Conservation (phyloP, 2,329 filamentous ascomycete species). For the Blastomyces gilchristii region DNA sequence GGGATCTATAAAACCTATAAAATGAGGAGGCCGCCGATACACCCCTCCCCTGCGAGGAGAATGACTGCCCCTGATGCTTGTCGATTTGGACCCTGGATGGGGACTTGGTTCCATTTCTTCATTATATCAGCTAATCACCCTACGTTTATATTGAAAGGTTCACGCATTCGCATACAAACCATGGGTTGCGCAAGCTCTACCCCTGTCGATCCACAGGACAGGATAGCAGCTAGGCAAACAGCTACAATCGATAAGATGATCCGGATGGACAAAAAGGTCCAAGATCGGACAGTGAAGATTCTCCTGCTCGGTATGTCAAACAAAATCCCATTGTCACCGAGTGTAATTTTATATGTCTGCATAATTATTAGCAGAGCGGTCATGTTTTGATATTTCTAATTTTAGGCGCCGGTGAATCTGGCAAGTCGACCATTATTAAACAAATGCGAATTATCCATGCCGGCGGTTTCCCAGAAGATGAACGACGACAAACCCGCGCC, state of each 20-base stretch:
- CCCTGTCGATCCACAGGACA: conserved; percentile 30
- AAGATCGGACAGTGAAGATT: conserved; percentile 85
- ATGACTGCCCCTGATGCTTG: background rate
- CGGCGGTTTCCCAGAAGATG: conserved; percentile 77
- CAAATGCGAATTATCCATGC: conserved; percentile 98
- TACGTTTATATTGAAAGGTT: background rate
- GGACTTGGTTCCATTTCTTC: background rate
- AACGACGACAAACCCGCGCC: conserved; percentile 86
- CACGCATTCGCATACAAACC: conserved; percentile 10
- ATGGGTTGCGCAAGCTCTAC: conserved; percentile 41
- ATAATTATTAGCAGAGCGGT: background rate
- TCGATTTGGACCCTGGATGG: background rate
- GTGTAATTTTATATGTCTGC: background rate
- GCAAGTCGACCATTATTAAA: conserved; percentile 94
- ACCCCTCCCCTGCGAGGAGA: background rate
- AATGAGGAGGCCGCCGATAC: background rate
- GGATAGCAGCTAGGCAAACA: conserved; percentile 34
- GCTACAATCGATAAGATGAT: conserved; percentile 76
- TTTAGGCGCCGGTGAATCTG: conserved; percentile 82
- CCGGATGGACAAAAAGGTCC: conserved; percentile 74
- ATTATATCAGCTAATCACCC: conserved; percentile 1
- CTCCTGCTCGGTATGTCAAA: conserved; percentile 65
- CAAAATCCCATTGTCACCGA: background rate
- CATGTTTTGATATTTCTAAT: background rate
- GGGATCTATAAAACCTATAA: background rate